phyloP scores from a whole-genome alignment of 306 rosid species.

The Fragaria ananassa region DNA sequence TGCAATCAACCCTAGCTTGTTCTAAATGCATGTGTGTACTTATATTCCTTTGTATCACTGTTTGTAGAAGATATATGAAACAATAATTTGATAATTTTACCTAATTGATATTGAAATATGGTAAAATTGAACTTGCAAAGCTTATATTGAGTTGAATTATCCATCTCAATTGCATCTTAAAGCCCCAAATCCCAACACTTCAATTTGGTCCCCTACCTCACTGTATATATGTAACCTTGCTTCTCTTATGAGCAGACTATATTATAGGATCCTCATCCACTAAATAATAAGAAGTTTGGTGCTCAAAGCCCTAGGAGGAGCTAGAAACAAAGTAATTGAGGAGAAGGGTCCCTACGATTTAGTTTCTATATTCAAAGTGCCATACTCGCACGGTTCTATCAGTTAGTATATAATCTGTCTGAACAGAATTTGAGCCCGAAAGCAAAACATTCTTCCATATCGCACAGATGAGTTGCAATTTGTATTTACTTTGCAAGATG shows the following conservation, averaged over 20 bases:
- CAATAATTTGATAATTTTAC: too few relatives aligned
- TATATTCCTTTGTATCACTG: too few relatives aligned
- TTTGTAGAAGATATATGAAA: too few relatives aligned
- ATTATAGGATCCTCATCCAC: constrained; percentile 1
- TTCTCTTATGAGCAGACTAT: constrained; percentile 2
- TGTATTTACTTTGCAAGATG: background rate
- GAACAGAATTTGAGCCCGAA: constrained; percentile 16
- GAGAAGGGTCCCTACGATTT: background rate
- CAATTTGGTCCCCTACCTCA: too few relatives aligned
- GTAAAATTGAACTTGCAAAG: too few relatives aligned
- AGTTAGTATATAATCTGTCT: background rate
- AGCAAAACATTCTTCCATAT: constrained; percentile 28
- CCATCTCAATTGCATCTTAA: too few relatives aligned
- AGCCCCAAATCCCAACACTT: too few relatives aligned
- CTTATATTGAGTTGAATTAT: too few relatives aligned
- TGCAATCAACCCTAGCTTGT: too few relatives aligned
- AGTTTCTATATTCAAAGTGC: constrained; percentile 10
- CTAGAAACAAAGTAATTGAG: background rate
- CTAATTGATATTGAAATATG: too few relatives aligned
- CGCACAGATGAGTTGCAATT: constrained; percentile 6
- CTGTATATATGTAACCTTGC: background rate
- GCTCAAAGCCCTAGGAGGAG: constrained; percentile 18
- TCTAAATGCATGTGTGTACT: too few relatives aligned
- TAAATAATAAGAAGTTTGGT: background rate
- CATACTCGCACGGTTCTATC: constrained; percentile 15